Percentiles rank a stretch among this genome's conserved stretches.
Evolutionary conservation across 306 rosid genomes (phyloP).

Genomic region (Vicia villosa): DNA sequence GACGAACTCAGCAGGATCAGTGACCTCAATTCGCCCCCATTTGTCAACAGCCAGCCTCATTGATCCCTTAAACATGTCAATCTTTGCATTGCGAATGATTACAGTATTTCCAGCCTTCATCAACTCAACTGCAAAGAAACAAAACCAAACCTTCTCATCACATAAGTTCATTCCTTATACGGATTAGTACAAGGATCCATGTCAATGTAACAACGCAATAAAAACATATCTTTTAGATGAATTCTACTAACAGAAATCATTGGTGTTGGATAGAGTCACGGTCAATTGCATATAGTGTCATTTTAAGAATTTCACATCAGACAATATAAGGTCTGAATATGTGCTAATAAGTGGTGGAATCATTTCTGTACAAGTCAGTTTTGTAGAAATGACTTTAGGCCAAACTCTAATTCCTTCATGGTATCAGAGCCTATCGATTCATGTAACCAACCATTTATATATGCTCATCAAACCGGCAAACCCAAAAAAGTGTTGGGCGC

Average conservation of each 20-base stretch:
- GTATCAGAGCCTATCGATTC: too few relatives aligned
- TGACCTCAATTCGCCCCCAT: conserved; percentile 53
- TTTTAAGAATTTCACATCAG: too few relatives aligned
- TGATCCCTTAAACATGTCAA: conserved; percentile 56
- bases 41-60: conserved; percentile 55
- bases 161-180: not conserved
- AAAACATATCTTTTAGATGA: not conserved
- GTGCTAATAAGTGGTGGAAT: too few relatives aligned
- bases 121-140: conserved; percentile 45
- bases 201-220: not conserved
- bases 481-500: too few relatives aligned
- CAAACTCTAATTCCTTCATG: too few relatives aligned
- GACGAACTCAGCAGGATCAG: conserved; percentile 46
- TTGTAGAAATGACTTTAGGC: too few relatives aligned
- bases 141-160: not conserved
- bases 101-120: conserved; percentile 50
- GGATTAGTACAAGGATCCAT: not conserved
- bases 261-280: too few relatives aligned
- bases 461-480: too few relatives aligned
- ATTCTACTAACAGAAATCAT: not conserved
- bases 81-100: conserved; percentile 57
- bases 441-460: too few relatives aligned
- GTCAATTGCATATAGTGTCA: too few relatives aligned
- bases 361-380: too few relatives aligned
- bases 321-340: too few relatives aligned